Evolutionary conservation across 2,329 filamentous ascomycete species (phyloP), one percentile per base, ranked within the genome.

Genomic region (Chrysosporium queenslandicum): DNA sequence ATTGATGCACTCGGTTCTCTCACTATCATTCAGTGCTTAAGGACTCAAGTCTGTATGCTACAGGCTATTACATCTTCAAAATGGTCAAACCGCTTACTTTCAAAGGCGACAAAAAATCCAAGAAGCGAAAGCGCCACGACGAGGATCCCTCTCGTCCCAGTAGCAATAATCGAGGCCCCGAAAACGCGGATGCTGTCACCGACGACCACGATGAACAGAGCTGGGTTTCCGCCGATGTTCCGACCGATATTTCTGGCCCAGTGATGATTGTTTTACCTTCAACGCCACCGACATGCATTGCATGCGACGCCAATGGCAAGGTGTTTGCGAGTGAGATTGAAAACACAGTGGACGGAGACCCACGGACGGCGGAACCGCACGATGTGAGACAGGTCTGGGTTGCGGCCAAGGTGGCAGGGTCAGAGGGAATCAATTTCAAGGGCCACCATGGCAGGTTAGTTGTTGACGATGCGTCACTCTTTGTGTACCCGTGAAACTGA

Each of bases 351-450:
- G 90, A 96, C 53, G 82, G 76, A 23, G 85, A 94, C 64, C 79
- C 87, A 2, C 68, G 77, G n/a, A 95, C 82, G 4, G 88, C 91
- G 7, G 92, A 98, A 71, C 92, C 92, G 46, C 90, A 96, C 68
- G 90, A 97, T 67, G 90, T 97, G 55, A 77, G 91, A 55, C 90
- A 96, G 72, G 92, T 98, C 14, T 98, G 91, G 87, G 81, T 97
- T 58, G 88, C 87, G 55, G 94, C 86, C 60, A 80, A 79, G 59
- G 83, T 96, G 11, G 80, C 84, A 0, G 91, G 91, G 2, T 91
- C 86, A 1, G 87, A 94, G 58, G 77, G 78, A 30, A 84, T 87
- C 60, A 85, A 86, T 53, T 86, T 98, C 68, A 96, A 95, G 70
- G 87, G 88, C 0, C 86, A 91, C 61, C 87, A 96, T 69, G 90